Evolutionary conservation across 495 filamentous ascomycete genomes (phyloP), one percentile per base, ranked within the genome.

Genomic region (Terfezia claveryi): DNA sequence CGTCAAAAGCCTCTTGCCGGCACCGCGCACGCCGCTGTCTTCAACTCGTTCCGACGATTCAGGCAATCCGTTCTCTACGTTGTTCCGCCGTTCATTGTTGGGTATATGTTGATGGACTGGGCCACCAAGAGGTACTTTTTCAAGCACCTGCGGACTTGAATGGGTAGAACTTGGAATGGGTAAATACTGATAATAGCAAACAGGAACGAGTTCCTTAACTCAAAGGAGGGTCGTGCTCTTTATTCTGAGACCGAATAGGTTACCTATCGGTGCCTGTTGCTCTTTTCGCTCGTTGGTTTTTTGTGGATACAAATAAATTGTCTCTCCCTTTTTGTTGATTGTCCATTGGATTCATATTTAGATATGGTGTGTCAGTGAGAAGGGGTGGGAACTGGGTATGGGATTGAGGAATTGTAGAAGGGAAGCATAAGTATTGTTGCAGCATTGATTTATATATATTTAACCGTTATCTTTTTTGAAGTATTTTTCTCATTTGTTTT

Each of bases 191-290:
- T 14, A 14, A 46, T 46, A 5, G 41, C 41, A 46, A 46, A 46
- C 10, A 93, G 87, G 68, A 94, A 94, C 73, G 76, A 92, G 64
- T 91, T 81, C 72, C 74, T 91, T 61, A 91, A 92, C 76, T 91
- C 84, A 64, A 94, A 94, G 77, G 74, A 76, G 46, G 87, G 87
- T 49, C 83, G 85, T 57, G 71, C 76, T 54, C 72, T 76, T 65
- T 70, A 79, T 56, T 69, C 56, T 41, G 68, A 67, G 9, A 64
- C 62, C 14, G 70, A 72, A 58, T 71, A 76, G 61, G 72, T 46
- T 46, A 46, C 4, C 41, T 5, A 46, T 46, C 17, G 41, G 1
- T 14, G 41, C 4, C 41, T 4, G 41, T 20, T 8, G 12, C 17
- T 46, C 8, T 46, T 46, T 46, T 46, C 17, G 12, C 41, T 46